Evolutionary conservation across 305 asterid genomes (phyloP), one percentile per base, ranked within the genome.

Genomic region (Fraxinus floribunda): DNA sequence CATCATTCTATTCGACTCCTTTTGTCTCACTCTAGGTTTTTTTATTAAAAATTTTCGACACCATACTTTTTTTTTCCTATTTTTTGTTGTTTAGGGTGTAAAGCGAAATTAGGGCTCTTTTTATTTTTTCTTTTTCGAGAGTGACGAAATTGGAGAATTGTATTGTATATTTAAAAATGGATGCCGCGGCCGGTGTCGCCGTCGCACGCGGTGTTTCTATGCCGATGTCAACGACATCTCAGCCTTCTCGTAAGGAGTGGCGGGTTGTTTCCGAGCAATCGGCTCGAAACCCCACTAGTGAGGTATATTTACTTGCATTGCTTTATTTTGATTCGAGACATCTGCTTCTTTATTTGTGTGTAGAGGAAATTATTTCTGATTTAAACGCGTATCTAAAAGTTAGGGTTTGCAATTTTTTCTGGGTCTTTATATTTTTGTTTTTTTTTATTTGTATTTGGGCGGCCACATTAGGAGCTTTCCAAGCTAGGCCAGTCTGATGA

Each of bases 201-300:
- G 90, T 83, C 76, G 76, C 49, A n/a, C 46, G 76, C 77, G 95
- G 91, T 82, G 88, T 90, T 84, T 74, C 93, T 82, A 84, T 90
- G 79, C 88, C 93, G n/a, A 81, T 86, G 76, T n/a, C 76, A 72
- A 82, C 88, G 38, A 77, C 94, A 39, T 81, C 96, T 49, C 97
- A 90, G 86, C 81, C 95, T 80, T 84, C 98, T 84, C 98, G 98
- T 79, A 96, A 91, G 88, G 95, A 96, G 91, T 93, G 99, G 99
- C 95, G 97, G 60, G 97, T 81, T 82, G 93, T 94, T 15, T 84
- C 97, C 66, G 99, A 94, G 79, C 92, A 93, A 80, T 89, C 93
- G 41, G 86, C 87, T 79, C 92, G 95, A 71, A 91, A 88, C 86
- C 85, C 97, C 78, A 85, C 89, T 52, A 49, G 30, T 18, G 79